Evolutionary conservation across 306 rosid species (phyloP), one percentile per base, ranked within the genome.

Genomic region (Corylus heterophylla): DNA sequence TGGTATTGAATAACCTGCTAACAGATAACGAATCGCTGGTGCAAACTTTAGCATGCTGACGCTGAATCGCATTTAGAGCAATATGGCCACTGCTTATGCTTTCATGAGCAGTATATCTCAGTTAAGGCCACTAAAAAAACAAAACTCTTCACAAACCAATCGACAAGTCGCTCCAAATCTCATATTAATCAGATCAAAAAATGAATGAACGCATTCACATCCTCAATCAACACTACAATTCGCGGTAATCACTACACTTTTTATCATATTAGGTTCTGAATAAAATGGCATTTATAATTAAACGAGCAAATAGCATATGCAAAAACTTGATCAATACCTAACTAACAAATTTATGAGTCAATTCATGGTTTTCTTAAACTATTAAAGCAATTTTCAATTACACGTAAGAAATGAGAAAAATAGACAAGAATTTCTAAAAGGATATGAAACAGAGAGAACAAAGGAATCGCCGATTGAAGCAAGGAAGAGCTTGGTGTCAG

Each of bases 31-130:
- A 58, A 74, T 95, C 98, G 17, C 89, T 94, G 44, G 88, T 45
- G 56, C 98, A 95, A 83, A 95, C 96, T 70, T 74, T 91, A 48
- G 86, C 94, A 86, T 91, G 81, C 2, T 97, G 90, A 70, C 99
- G 92, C 70, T 95, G 99, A 76, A 91, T 91, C 12, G 97, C 85
- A 85, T 95, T 95, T 54, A 95, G 88, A 47, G 96, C 98, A 71
- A 95, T 86, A 39, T 88, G 79, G n/a, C 93, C 98, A 45, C 56
- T 79, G 55, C 84, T 76, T 75, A 95, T 50, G 88, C 62, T 89
- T 68, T 81, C 90, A 66, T 95, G 98, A 81, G 89, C 75, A 75
- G 99, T 95, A 82, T 74, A 64, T 82, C 83, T 79, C 83, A 63
- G 91, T 95, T 86, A 95, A 95, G 92, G 75, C 29, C 68, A 76